Evolutionary conservation across 768 basidiomycete genomes (phyloP), one percentile per base, ranked within the genome.

Genomic region (Pleurotus djamor): DNA sequence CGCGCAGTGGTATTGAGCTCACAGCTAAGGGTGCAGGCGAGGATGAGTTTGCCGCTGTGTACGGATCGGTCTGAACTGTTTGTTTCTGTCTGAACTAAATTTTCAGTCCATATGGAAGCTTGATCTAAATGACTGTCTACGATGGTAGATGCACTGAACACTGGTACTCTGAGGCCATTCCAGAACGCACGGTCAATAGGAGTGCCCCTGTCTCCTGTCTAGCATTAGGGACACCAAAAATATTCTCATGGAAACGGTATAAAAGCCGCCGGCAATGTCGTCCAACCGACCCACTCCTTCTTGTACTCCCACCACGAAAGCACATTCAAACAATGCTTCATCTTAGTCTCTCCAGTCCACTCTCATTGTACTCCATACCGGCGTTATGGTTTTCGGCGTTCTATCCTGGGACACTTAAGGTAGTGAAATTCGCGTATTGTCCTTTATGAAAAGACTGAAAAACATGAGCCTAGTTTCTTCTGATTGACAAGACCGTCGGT

Each of bases 341-440:
- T 17, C 45, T 47, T 17, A 47, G 16, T 16, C 59, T 67, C 16
- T 58, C 61, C 37, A 60, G 50, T 38, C 63, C 69, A 33, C 63
- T 71, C 14, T 71, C 70, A 0, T 60, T 73, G 5, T 73, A 71
- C 60, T 68, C 70, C 14, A 70, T 73, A 37, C 71, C 71, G 4
- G 54, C 58, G 3, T 67, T 66, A 33, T 73, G 68, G 67, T 44
- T 65, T 16, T 65, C 66, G 2, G 66, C 66, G 0, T 69, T 68
- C 41, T 56, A 65, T 14, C 71, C 71, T 13, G 63, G 58, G 13
- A 58, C 60, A 35, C 33, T 64, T 48, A 73, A 67, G 65, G 69
- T 68, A 16, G 37, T 16, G 16, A n/a, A 4, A 49, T 48, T 12
- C 28, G 37, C 32, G 13, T 3, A 33, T 38, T 14, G 38, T n/a